Percentiles rank a stretch among this genome's conserved stretches.
phyloP scores from a whole-genome alignment of 73 alveolate species.

The Blepharisma stoltei region DNA sequence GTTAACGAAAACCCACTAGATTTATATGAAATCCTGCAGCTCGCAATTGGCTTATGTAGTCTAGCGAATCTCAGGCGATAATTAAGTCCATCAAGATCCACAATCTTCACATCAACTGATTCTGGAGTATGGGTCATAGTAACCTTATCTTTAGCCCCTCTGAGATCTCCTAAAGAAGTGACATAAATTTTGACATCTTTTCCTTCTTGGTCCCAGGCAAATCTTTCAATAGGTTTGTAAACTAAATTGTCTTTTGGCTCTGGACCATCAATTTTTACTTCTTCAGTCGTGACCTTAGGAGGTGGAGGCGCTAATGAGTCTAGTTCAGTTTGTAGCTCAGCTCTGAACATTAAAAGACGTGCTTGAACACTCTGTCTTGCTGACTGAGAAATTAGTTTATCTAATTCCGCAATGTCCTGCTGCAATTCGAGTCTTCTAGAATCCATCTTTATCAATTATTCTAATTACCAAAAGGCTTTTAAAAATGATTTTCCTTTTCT shows the following conservation, averaged over 20 bases:
- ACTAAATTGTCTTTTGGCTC: not conserved
- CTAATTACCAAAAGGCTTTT: too few relatives aligned
- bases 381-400: not conserved
- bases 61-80: slow-evolving; percentile 36
- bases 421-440: slow-evolving; percentile 14
- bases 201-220: slow-evolving; percentile 43
- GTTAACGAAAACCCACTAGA: slow-evolving; percentile 37
- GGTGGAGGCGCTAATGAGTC: not conserved
- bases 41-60: slow-evolving; percentile 33
- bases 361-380: not conserved
- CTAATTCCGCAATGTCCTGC: not conserved
- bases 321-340: not conserved
- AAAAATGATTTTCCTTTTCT: too few relatives aligned
- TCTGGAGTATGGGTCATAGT: slow-evolving; percentile 36
- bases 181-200: slow-evolving; percentile 43
- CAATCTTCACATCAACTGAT: slow-evolving; percentile 41
- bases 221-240: not conserved
- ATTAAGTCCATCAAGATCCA: slow-evolving; percentile 40
- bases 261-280: not conserved
- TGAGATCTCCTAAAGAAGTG: slow-evolving; percentile 36
- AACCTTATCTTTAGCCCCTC: slow-evolving; percentile 28
- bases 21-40: slow-evolving; percentile 40
- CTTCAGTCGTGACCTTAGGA: not conserved
- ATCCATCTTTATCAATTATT: not conserved
- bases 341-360: not conserved